Evolutionary conservation across 345 rosid species (phyloP).

Genomic region (Arabidopsis arenosa): DNA sequence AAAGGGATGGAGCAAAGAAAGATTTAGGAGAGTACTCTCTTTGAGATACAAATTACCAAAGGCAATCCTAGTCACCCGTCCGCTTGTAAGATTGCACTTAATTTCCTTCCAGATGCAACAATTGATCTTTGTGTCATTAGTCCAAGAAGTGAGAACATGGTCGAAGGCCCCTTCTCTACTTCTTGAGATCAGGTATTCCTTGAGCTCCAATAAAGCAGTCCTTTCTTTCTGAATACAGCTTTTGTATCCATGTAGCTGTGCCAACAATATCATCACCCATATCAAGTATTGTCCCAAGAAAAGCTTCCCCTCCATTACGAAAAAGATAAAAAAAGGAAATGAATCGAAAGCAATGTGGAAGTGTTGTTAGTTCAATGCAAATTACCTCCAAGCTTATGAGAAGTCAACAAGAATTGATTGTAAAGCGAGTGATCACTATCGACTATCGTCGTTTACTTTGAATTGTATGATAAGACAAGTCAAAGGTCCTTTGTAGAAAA

Average conservation of each 20-base stretch:
- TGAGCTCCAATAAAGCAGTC: neutral
- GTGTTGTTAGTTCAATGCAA: no score
- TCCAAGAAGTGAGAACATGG: neutral
- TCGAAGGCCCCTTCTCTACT: no score
- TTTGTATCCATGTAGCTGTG: neutral
- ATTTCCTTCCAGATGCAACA: slow-evolving; percentile 16
- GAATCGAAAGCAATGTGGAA: neutral
- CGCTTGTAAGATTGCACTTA: neutral
- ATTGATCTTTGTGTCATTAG: slow-evolving; percentile 7
- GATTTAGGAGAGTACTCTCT: neutral
- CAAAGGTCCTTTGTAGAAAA: neutral
- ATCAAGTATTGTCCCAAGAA: neutral
- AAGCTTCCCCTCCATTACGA: neutral
- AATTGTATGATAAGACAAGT: neutral
- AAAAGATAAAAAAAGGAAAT: neutral
- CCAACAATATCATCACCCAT: neutral
- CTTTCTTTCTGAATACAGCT: neutral
- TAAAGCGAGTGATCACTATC: neutral
- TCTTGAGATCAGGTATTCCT: neutral
- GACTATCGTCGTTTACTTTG: neutral
- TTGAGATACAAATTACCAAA: neutral
- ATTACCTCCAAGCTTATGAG: no score
- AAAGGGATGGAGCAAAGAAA: slow-evolving; percentile 4
- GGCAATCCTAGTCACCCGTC: neutral
- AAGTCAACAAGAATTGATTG: no score